Base-by-base conservation (phyloP, 306 rosid species). In the Hippophae tibetana region DNA sequence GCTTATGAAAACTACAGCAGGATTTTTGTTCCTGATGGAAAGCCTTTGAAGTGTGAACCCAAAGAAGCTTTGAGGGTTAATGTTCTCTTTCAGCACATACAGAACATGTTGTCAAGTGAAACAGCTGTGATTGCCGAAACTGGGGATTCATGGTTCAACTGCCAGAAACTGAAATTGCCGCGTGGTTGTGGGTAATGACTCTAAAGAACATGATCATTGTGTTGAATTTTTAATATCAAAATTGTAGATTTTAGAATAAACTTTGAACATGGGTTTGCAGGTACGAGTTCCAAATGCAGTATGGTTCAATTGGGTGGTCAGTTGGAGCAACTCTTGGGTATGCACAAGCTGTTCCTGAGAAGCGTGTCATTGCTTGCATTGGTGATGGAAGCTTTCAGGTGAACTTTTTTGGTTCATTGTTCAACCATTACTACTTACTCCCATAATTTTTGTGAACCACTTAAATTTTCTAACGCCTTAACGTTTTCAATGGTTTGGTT, bases 371-470 rank as follows among this genome's bases (percentile, higher is more conserved):
- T 69, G 64, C 81, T 44, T 79, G 84, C 84, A 76, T 79, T 14
- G 81, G 84, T 25, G 84, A 79, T 66, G 81, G 81, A 13, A 79
- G 79, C 64, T 79, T 79, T 44, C 79, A 76, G 79, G 81, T 76
- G 11, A 60, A 11, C 5, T n/a, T 38, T 48, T 14, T 7, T 2
- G 42, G 6, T 7, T 18, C 5, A 8, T 7, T 26, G 18, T 2
- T 56, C 41, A 12, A 8, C 38, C 38, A 31, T 31, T 31, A 31
- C 38, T 31, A 31, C 5, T 2, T 31, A 31, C 38, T 10, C 5
- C 61, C 45, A 13, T 31, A 38, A 26, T 14, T 11, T n/a, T 3
- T 31, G 45, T 6, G 38, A 12, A 9, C 7, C 10, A 9, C 13
- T 3, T 25, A 10, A 13, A 56, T 23, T 23, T 56, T 7, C 13